These are phyloP conservation scores for Xylaria curta DNA, from an alignment of 495 filamentous ascomycete species.

Conservation along the genomic window DNA sequence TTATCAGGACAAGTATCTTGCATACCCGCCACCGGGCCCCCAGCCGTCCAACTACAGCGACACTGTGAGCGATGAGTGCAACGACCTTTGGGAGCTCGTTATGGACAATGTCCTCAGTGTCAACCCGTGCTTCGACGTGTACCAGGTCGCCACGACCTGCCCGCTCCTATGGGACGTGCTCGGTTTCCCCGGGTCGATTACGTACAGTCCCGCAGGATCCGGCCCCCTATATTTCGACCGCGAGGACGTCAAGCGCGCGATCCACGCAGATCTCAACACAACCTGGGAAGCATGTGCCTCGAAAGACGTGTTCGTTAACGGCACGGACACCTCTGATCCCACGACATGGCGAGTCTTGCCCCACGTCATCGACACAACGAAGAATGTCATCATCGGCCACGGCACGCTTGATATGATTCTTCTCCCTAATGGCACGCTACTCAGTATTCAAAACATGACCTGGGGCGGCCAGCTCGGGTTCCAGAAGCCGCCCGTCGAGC, in stretches of 20 bases:
- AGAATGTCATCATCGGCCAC: constrained; percentile 75
- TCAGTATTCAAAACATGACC: constrained; percentile 85
- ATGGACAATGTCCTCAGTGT: constrained; percentile 62
- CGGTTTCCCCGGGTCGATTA: constrained; percentile 67
- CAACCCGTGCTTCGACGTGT: constrained; percentile 86
- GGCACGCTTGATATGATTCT: constrained; percentile 68
- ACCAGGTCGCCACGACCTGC: constrained; percentile 77
- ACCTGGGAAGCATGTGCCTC: constrained; percentile 68
- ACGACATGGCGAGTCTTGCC: constrained; percentile 66
- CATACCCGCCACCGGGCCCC: constrained; percentile 69
- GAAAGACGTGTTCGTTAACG: constrained; percentile 63
- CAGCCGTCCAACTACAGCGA: constrained; percentile 54
- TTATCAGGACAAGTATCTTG: constrained; percentile 68
- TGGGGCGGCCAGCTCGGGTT: constrained; percentile 79
- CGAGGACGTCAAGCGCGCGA: constrained; percentile 73
- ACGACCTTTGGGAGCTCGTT: constrained; percentile 50
- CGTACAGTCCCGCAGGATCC: constrained; percentile 60
- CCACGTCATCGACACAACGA: constrained; percentile 71
- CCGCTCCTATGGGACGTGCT: constrained; percentile 77
- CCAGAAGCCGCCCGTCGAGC: constrained; percentile 59
- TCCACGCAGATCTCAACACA: constrained; percentile 66
- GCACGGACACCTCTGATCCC: constrained; percentile 57
- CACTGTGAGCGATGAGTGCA: constrained; percentile 55
- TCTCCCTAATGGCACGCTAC: constrained; percentile 70
- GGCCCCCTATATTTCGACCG: constrained; percentile 76